phyloP scores from a whole-genome alignment of 129 eudicot species.

The Lactuca saligna region DNA sequence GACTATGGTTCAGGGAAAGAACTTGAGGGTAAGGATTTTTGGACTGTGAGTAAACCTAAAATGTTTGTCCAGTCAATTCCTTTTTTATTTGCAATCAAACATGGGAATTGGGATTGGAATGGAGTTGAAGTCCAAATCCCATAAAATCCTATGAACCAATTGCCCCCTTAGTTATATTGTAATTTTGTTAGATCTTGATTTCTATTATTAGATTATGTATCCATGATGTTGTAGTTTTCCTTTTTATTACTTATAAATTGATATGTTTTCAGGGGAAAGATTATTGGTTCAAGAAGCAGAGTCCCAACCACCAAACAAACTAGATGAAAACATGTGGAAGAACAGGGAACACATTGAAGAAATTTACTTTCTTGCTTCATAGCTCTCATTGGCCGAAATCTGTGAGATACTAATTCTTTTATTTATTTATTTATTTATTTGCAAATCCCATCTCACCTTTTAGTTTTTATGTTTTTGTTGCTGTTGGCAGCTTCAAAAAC shows the following conservation, averaged over 20 bases:
- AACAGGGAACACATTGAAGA: slow-evolving; percentile 92
- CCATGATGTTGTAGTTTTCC: not conserved
- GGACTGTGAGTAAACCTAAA: too few species aligned
- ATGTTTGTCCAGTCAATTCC: too few species aligned
- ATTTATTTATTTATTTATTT: too few species aligned
- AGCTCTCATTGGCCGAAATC: slow-evolving; percentile 62
- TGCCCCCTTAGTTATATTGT: too few species aligned
- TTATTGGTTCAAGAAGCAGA: slow-evolving; percentile 63
- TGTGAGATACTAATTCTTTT: slow-evolving; percentile 39
- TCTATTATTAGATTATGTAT: too few species aligned
- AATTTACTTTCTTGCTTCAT: slow-evolving; percentile 65
- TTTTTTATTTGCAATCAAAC: too few species aligned
- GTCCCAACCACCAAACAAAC: slow-evolving; percentile 75
- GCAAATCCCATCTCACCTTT: not conserved
- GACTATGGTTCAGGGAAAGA: slow-evolving; percentile 66
- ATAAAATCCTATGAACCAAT: too few species aligned
- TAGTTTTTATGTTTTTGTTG: slow-evolving; percentile 11
- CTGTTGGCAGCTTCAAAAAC: slow-evolving; percentile 63
- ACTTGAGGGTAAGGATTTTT: slow-evolving; percentile 68
- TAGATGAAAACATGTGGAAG: slow-evolving; percentile 97
- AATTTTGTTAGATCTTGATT: too few species aligned
- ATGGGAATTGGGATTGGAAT: too few species aligned
- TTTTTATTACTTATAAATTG: not conserved
- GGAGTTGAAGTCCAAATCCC: too few species aligned
- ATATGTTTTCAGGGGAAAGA: slow-evolving; percentile 48